Evolutionary conservation across 2,329 filamentous ascomycete genomes (phyloP), one percentile per base, ranked within the genome.

Genomic region (Xylariaceae sp.): DNA sequence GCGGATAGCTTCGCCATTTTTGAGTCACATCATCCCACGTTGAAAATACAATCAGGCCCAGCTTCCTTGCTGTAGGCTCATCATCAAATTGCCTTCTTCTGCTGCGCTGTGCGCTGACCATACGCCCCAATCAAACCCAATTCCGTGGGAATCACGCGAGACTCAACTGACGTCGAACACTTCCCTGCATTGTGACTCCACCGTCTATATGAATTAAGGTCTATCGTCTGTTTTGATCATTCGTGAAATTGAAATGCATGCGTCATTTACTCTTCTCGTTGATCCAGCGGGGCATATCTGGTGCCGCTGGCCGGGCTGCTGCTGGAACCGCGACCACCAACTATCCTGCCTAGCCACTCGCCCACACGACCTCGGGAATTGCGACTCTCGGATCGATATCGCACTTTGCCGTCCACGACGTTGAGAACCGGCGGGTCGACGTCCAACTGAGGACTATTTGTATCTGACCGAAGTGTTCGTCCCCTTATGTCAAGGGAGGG

Each of bases 381-480:
- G 41, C 62, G 64, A 47, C 68, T 70, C 46, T 69, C 67, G 8
- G 67, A 70, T 48, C 67, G 65, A 12, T 63, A 43, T 51, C 72
- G 72, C 3, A 73, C 71, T 66, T 80, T 80, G 47, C 67, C 69
- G 47, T 72, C 71, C 37, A 76, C 72, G 30, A 76, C 72, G 37
- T 76, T 71, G 12, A 89, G 76, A 48, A 83, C 78, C 1, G 90
- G 89, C 4, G 89, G 88, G 41, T 95, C 85, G 54, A 96, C 88
- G 64, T 90, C 84, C 54, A 96, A 77, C 6, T 87, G 86, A 1
- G 91, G 90, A 56, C 96, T 91, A 6, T 84, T 84, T 60, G 77
- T 83, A 3, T 87, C 83, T 1, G 86, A 74, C 9, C 80, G 83
- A 35, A 73, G 69, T 29, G 61, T 57, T 26, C 76, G 76, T 53